Evolutionary conservation across 768 basidiomycete species (phyloP).

Genomic region (Favolaschia claudopus): DNA sequence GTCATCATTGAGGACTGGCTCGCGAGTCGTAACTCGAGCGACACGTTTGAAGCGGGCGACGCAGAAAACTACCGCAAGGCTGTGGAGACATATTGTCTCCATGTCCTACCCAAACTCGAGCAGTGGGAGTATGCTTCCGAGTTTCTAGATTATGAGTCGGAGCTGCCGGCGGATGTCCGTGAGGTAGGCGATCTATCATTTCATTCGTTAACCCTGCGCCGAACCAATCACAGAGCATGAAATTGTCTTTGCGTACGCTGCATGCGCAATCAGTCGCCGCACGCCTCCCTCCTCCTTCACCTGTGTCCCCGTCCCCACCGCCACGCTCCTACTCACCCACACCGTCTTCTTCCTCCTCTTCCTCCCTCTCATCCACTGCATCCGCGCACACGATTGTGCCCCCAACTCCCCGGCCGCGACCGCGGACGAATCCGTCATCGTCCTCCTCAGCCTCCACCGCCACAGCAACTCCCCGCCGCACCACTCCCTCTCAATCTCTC

Average conservation of each 20-base stretch:
- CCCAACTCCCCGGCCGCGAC: conserved; percentile 44
- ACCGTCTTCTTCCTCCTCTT: conserved; percentile 67
- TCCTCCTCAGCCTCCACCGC: conserved; percentile 44
- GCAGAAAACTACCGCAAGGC: conserved; percentile 75
- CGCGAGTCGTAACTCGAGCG: conserved; percentile 60
- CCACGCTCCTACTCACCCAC: conserved; percentile 48
- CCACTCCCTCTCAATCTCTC: conserved; percentile 44
- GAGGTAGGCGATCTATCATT: conserved; percentile 49
- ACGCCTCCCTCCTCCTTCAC: conserved; percentile 36
- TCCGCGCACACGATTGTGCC: conserved; percentile 80
- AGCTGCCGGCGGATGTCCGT: conserved; percentile 58
- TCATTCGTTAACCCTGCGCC: conserved; percentile 7
- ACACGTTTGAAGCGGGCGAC: conserved; percentile 39
- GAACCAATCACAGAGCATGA: conserved; percentile 53
- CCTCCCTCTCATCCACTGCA: conserved; percentile 73
- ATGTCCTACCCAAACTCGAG: conserved; percentile 72
- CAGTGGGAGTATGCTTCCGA: conserved; percentile 85
- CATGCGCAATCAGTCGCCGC: conserved; percentile 46
- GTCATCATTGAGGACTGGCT: conserved; percentile 84
- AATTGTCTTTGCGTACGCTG: conserved; percentile 49
- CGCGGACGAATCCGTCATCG: conserved; percentile 35
- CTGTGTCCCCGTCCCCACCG: conserved; percentile 46
- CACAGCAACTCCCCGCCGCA: conserved; percentile 48
- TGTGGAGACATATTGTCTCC: conserved; percentile 78
- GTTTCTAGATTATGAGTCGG: conserved; percentile 76